Evolutionary conservation across 768 basidiomycete species (phyloP).

Genomic region (Podaxis sp.): DNA sequence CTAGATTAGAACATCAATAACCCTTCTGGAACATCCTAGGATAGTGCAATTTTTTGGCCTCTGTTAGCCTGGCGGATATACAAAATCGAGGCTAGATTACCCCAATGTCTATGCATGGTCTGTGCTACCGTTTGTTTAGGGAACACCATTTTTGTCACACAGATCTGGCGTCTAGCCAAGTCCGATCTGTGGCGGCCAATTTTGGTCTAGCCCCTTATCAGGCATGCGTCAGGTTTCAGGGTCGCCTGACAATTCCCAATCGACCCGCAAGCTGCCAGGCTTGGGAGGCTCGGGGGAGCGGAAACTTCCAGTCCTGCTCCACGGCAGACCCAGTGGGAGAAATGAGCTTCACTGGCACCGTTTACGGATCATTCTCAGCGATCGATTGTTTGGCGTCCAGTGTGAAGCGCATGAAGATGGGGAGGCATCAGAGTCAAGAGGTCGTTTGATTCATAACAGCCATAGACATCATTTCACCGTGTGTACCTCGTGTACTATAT

Average conservation of each 20-base stretch:
- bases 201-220: slow-evolving; percentile 9
- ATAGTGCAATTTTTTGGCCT: background rate
- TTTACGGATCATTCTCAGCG: slow-evolving; percentile 9
- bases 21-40: slow-evolving; percentile 9
- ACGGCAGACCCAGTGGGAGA: background rate
- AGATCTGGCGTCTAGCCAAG: background rate
- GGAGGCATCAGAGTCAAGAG: slow-evolving; percentile 11
- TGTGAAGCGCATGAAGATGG: slow-evolving; percentile 11
- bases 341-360: background rate
- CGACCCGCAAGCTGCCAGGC: slow-evolving; percentile 6
- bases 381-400: slow-evolving; percentile 11
- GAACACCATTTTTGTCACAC: background rate
- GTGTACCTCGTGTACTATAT: slow-evolving; percentile 16
- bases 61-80: background rate
- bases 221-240: slow-evolving; percentile 15
- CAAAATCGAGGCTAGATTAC: background rate
- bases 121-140: background rate
- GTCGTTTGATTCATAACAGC: slow-evolving; percentile 10
- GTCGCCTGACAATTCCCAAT: slow-evolving; percentile 6
- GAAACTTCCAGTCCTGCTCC: slow-evolving; percentile 11
- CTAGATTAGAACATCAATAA: slow-evolving; percentile 13
- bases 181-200: slow-evolving; percentile 4
- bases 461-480: slow-evolving; percentile 14
- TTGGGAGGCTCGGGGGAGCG: slow-evolving; percentile 1
- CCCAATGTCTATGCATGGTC: background rate